Percentiles rank a stretch among this genome's conserved stretches.
phyloP scores from a whole-genome alignment of 225 moss, liverwort and hornwort species.

The Pseudisothecium myosuroides region DNA sequence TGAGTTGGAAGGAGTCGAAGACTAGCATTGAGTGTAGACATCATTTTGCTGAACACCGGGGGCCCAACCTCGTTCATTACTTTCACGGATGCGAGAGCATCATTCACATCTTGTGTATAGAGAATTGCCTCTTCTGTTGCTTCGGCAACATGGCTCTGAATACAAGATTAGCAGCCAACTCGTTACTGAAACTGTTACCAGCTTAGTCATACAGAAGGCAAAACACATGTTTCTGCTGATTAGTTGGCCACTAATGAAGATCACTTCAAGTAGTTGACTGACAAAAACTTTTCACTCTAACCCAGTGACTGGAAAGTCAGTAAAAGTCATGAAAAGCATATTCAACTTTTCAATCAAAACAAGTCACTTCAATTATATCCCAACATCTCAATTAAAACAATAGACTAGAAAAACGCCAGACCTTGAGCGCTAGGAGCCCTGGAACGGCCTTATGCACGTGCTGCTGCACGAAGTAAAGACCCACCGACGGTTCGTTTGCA shows the following conservation, averaged over 20 bases:
- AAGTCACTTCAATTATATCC: neutral
- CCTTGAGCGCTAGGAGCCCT: conserved; percentile 76
- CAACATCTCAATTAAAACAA: neutral
- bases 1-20: conserved; percentile 63
- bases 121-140: conserved; percentile 48
- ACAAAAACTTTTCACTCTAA: neutral
- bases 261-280: neutral
- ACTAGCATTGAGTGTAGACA: conserved; percentile 69
- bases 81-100: conserved; percentile 72
- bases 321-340: neutral
- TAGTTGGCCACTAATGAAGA: neutral
- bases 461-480: conserved; percentile 98
- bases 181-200: neutral
- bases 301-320: neutral
- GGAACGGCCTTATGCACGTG: conserved; percentile 99
- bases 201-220: neutral
- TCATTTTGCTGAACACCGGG: conserved; percentile 80
- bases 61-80: conserved; percentile 85
- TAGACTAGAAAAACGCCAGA: neutral
- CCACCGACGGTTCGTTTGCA: conserved; percentile 90
- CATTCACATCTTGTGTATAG: conserved; percentile 75
- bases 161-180: neutral
- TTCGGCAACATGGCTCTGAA: conserved; percentile 70
- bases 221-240: neutral
- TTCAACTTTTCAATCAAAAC: neutral